Percentiles rank a stretch among this genome's conserved stretches.
phyloP scores from a whole-genome alignment of 768 basidiomycete species.

The Hydnomerulius pinastri region DNA sequence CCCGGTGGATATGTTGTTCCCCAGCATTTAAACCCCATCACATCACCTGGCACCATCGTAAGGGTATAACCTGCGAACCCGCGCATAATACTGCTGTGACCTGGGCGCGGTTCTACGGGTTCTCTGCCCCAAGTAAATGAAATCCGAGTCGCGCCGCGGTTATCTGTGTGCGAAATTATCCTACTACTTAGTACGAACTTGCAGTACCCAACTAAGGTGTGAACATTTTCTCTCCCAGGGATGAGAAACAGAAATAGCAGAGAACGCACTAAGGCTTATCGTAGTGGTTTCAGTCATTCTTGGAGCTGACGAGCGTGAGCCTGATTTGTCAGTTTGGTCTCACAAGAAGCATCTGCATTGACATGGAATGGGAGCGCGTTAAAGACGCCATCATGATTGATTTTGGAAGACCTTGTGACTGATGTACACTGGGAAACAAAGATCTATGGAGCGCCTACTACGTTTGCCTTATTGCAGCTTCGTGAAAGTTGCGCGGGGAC shows the following conservation, averaged over 20 bases:
- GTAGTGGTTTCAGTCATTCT: background rate
- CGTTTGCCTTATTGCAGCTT: too few relatives aligned
- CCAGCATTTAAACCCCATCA: conserved; percentile 8
- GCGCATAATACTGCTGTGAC: background rate
- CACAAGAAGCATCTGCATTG: conserved; percentile 9
- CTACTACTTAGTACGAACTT: too few relatives aligned
- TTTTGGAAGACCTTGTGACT: conserved; percentile 1
- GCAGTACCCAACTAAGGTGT: background rate
- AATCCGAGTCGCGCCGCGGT: background rate
- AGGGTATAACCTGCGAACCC: background rate
- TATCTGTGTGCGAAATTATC: background rate
- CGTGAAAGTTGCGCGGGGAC: too few relatives aligned
- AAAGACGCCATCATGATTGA: background rate
- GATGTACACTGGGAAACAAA: too few relatives aligned
- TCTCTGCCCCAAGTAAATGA: background rate
- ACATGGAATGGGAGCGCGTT: background rate
- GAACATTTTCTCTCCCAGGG: conserved; percentile 4
- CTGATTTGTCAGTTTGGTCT: conserved; percentile 9
- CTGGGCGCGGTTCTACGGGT: background rate
- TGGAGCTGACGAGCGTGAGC: background rate
- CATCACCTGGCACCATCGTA: background rate
- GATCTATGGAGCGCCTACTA: too few relatives aligned
- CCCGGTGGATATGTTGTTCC: background rate
- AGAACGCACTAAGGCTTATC: background rate
- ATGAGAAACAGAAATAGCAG: conserved; percentile 1